Percentiles rank a stretch among this genome's conserved stretches.
These are phyloP conservation scores for Penicillium sp. DNA, from an alignment of 2,329 filamentous ascomycete species.

Conservation along the genomic window DNA sequence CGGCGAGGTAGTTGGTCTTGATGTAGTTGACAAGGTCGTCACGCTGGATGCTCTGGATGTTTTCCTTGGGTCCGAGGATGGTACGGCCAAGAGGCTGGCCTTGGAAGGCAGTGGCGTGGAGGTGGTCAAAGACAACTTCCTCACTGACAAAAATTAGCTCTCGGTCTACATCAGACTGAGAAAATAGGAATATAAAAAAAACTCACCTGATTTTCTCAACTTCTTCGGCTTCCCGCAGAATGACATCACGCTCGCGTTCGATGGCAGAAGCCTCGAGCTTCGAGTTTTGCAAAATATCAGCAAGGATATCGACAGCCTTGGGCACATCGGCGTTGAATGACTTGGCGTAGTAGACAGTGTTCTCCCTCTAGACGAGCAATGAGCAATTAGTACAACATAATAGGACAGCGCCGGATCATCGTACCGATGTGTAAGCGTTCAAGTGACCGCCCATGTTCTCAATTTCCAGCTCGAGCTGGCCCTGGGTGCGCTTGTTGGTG, in stretches of 20 bases:
- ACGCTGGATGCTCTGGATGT: conserved; percentile 93
- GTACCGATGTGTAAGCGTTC: conserved; percentile 98
- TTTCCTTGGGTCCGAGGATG: conserved; percentile 95
- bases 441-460: conserved; percentile 99
- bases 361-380: conserved; percentile 69
- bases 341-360: conserved; percentile 99
- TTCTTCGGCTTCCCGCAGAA: conserved; percentile 97
- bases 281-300: conserved; percentile 99
- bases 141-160: conserved; percentile 58
- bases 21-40: conserved; percentile 93
- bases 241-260: conserved; percentile 97
- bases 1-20: conserved; percentile 98
- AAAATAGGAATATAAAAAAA: neutral
- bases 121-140: conserved; percentile 98
- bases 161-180: neutral
- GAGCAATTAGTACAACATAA: conserved; percentile 24
- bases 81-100: conserved; percentile 93
- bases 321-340: conserved; percentile 97
- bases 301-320: conserved; percentile 93
- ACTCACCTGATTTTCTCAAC: conserved; percentile 70
- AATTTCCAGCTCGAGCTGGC: conserved; percentile 98
- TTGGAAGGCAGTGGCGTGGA: conserved; percentile 97
- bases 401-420: conserved; percentile 31
- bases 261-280: conserved; percentile 91
- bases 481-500: conserved; percentile 88